These are phyloP conservation scores for Inga leiocalycina DNA, from an alignment of 306 rosid species.

Conservation along the genomic window DNA sequence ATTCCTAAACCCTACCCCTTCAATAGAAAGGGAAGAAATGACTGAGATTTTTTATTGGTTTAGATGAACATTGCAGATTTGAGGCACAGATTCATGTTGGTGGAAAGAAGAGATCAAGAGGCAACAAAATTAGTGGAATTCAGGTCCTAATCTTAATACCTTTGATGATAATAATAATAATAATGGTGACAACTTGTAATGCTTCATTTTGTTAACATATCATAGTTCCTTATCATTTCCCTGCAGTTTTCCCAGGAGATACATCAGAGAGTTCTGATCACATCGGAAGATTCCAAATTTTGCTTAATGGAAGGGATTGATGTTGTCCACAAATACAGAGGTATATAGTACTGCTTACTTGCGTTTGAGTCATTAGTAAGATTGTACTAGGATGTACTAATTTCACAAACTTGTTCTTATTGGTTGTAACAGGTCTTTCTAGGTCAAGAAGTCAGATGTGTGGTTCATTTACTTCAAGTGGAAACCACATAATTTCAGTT, in stretches of 20 bases:
- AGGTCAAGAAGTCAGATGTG: conserved; percentile 81
- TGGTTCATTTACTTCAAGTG: conserved; percentile 67
- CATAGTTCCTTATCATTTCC: not conserved
- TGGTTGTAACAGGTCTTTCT: conserved; percentile 56
- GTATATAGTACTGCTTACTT: conserved; percentile 44
- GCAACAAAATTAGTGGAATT: conserved; percentile 85
- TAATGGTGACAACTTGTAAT: not conserved
- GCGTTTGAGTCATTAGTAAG: not conserved
- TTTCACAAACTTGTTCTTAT: conserved; percentile 25
- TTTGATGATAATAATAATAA: not conserved
- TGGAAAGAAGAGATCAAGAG: conserved; percentile 63
- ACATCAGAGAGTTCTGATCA: conserved; percentile 61
- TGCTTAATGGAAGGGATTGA: conserved; percentile 71
- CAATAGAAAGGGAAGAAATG: not conserved
- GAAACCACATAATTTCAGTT: conserved; percentile 67
- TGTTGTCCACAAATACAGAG: conserved; percentile 64
- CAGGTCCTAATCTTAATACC: conserved; percentile 59
- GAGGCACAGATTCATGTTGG: conserved; percentile 50
- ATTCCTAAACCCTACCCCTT: not conserved
- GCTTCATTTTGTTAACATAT: conserved; percentile 23
- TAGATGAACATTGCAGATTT: conserved; percentile 61
- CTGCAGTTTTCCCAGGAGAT: conserved; percentile 72
- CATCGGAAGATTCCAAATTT: conserved; percentile 86
- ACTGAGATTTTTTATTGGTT: conserved; percentile 17
- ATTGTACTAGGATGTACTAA: not conserved